Evolutionary conservation across 345 rosid species (phyloP).

Genomic region (Pugionium cornutum): DNA sequence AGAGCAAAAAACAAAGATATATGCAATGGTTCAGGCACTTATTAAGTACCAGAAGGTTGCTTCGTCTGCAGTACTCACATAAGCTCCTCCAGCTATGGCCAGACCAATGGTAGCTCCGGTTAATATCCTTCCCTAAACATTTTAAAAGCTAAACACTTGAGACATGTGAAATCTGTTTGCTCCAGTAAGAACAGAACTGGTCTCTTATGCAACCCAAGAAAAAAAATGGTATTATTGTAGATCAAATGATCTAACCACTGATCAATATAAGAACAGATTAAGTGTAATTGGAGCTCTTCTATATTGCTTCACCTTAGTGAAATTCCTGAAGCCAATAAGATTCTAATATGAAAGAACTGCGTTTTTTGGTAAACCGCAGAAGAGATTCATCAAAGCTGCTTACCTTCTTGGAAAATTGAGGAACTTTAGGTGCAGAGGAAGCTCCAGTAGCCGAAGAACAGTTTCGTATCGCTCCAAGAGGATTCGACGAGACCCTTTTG

Average conservation of each 20-base stretch:
- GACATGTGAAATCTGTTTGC: background rate
- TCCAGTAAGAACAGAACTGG: background rate
- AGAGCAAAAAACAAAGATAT: conserved; percentile 4
- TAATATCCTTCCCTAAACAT: conserved; percentile 68
- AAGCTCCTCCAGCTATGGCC: conserved; percentile 90
- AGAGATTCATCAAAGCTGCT: conserved; percentile 22
- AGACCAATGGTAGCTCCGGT: conserved; percentile 85
- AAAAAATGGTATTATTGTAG: too few species aligned
- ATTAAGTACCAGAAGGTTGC: conserved; percentile 84
- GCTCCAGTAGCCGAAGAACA: conserved; percentile 50
- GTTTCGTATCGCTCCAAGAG: conserved; percentile 48
- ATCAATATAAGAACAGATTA: background rate
- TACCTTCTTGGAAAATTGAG: conserved; percentile 79
- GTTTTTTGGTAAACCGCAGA: background rate
- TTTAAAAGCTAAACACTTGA: conserved; percentile 18
- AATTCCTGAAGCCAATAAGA: conserved; percentile 7
- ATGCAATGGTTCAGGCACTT: conserved; percentile 12
- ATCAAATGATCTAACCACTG: background rate
- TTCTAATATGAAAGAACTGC: conserved; percentile 12
- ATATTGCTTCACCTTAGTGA: background rate
- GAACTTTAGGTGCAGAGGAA: conserved; percentile 62
- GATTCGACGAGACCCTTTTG: conserved; percentile 43
- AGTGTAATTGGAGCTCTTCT: conserved; percentile 1
- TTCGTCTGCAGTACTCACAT: conserved; percentile 94
- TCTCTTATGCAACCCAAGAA: conserved; percentile 4